Conservation (phyloP, 176 grass and related monocot genomes). For the Chloris gayana region DNA sequence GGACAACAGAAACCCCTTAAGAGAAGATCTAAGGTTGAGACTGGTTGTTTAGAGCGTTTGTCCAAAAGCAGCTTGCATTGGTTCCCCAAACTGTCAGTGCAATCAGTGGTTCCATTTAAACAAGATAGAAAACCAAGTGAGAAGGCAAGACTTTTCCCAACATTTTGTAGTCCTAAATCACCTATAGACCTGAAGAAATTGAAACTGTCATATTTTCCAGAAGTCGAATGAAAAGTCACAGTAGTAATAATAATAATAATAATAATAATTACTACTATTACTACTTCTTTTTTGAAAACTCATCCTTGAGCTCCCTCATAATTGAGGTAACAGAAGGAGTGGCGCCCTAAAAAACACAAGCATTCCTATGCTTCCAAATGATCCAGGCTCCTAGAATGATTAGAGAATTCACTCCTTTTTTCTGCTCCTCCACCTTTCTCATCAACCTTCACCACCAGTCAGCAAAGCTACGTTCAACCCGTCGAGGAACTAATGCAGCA, state of each 20-base stretch:
- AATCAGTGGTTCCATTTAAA: slow-evolving; percentile 64
- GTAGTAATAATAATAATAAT: not conserved
- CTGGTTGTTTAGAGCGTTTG: slow-evolving; percentile 46
- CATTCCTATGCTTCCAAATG: no score
- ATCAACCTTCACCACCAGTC: no score
- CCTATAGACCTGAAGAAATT: slow-evolving; percentile 52
- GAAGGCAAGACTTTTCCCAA: slow-evolving; percentile 63
- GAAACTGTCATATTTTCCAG: slow-evolving; percentile 16
- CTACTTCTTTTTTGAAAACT: no score
- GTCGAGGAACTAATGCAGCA: no score
- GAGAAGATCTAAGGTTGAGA: slow-evolving; percentile 77
- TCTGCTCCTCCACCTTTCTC: no score
- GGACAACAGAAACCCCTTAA: slow-evolving; percentile 81
- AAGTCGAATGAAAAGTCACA: not conserved
- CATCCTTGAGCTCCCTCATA: no score
- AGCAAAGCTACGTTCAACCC: no score
- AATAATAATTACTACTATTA: no score
- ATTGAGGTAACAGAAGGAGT: no score
- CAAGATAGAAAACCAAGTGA: slow-evolving; percentile 95
- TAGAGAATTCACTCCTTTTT: no score
- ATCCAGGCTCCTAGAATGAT: no score
- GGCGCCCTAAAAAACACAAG: no score
- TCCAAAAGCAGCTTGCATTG: slow-evolving; percentile 69
- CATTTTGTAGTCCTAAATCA: slow-evolving; percentile 44
- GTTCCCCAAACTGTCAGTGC: slow-evolving; percentile 35